A percentile compares a stretch with the other conserved stretches of the same genome.
These are phyloP conservation scores for Thalassiosira gravida DNA, from an alignment of 352 stramenopile genomes.

Conservation along the genomic window DNA sequence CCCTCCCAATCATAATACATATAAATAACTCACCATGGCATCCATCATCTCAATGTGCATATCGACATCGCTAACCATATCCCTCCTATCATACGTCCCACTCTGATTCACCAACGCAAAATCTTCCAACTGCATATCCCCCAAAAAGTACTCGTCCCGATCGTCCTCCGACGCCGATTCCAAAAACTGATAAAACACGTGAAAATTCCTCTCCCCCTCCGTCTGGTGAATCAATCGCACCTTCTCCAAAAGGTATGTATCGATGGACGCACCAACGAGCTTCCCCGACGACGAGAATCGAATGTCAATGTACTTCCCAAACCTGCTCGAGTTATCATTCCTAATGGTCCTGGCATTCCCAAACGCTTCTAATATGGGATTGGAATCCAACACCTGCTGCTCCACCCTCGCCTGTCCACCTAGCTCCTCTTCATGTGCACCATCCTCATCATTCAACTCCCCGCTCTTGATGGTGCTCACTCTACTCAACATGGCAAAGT, in stretches of 20 bases:
- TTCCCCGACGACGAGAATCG: conserved; percentile 83
- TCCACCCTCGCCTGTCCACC: conserved; percentile 39
- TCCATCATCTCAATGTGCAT: conserved; percentile 76
- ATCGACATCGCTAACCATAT: conserved; percentile 74
- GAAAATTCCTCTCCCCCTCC: conserved; percentile 95
- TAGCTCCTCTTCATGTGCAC: conserved; percentile 6
- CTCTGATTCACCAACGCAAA: conserved; percentile 91
- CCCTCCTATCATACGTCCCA: conserved; percentile 81
- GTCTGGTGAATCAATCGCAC: conserved; percentile 93
- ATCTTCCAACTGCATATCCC: conserved; percentile 75
- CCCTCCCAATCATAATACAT: too few relatives aligned
- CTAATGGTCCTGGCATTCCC: conserved; percentile 95
- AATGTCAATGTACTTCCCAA: conserved; percentile 98
- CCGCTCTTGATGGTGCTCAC: too few relatives aligned
- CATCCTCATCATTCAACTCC: background rate
- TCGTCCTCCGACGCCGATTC: conserved; percentile 86
- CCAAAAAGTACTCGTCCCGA: conserved; percentile 70
- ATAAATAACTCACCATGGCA: conserved; percentile 81
- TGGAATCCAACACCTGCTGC: conserved; percentile 75
- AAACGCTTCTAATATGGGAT: conserved; percentile 96
- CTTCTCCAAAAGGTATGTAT: conserved; percentile 98
- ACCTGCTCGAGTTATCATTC: conserved; percentile 96
- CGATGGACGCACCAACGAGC: conserved; percentile 78
- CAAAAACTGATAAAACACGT: conserved; percentile 96
- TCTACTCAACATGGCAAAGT: conserved; percentile 88